These are phyloP conservation scores for Clarireedia paspali DNA, from an alignment of 2,329 filamentous ascomycete genomes.

Conservation along the genomic window DNA sequence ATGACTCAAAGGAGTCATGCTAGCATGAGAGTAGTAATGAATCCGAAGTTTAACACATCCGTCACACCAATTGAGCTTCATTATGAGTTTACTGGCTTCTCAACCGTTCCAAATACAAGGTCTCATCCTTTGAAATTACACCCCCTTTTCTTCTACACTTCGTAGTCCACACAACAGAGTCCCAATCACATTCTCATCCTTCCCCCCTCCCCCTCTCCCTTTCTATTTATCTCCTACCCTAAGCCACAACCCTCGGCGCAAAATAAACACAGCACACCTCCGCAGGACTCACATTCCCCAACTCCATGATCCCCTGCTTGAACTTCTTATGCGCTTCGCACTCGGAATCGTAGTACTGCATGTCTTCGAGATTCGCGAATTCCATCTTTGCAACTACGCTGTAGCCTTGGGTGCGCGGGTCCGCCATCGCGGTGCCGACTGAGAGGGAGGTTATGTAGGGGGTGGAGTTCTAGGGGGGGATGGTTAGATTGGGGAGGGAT, in stretches of 20 bases:
- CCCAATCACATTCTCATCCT: neutral
- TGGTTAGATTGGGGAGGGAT: no score
- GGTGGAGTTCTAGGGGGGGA: no score
- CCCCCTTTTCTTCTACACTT: no score
- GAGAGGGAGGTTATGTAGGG: no score
- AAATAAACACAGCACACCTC: conserved; percentile 26
- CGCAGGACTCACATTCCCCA: conserved; percentile 10
- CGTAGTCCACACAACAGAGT: neutral
- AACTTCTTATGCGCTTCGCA: conserved; percentile 47
- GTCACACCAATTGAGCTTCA: neutral
- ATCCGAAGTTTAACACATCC: neutral
- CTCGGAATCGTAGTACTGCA: conserved; percentile 51
- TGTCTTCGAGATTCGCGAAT: conserved; percentile 48
- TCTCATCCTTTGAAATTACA: no score
- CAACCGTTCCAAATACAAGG: no score
- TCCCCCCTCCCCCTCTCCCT: neutral
- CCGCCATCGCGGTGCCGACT: conserved; percentile 34
- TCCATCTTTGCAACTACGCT: conserved; percentile 45
- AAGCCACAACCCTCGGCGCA: conserved; percentile 17
- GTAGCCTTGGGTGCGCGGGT: conserved; percentile 46
- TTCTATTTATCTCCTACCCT: neutral
- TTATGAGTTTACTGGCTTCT: no score
- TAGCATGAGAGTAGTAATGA: neutral
- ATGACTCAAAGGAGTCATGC: no score
- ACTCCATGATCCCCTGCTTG: conserved; percentile 23